phyloP scores from a whole-genome alignment of 208 protist species.

The Jaenimonas drosophilae region DNA sequence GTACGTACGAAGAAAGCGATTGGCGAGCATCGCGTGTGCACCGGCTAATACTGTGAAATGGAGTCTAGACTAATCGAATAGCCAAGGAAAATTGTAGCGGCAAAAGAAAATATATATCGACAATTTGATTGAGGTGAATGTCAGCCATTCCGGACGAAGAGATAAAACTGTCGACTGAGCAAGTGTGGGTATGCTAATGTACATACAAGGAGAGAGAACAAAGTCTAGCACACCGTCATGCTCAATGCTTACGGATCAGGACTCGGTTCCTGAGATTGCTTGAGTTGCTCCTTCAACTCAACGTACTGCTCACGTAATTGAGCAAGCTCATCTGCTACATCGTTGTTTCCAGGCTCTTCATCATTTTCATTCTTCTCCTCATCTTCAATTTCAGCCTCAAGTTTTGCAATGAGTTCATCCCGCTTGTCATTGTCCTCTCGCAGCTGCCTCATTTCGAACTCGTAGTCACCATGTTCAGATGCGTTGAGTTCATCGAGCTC shows the following conservation, averaged over 20 bases:
- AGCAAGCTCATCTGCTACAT: slow-evolving; percentile 19
- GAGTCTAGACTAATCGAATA: slow-evolving; percentile 4
- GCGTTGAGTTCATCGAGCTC: slow-evolving; percentile 25
- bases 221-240: neutral
- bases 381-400: slow-evolving; percentile 27
- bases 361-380: slow-evolving; percentile 10
- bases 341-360: neutral
- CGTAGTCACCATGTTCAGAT: slow-evolving; percentile 13
- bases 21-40: neutral
- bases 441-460: slow-evolving; percentile 16
- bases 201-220: slow-evolving; percentile 2
- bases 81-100: neutral
- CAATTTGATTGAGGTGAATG: neutral
- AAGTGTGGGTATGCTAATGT: slow-evolving; percentile 1
- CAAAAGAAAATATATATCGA: neutral
- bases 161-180: too few species aligned
- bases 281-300: slow-evolving; percentile 53
- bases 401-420: slow-evolving; percentile 30
- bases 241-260: neutral
- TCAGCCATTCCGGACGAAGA: too few species aligned
- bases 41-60: slow-evolving; percentile 3
- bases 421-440: slow-evolving; percentile 42
- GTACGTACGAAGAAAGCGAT: slow-evolving; percentile 6
- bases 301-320: slow-evolving; percentile 68
- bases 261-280: slow-evolving; percentile 15